Evolutionary conservation across 163 green algal genomes (phyloP), one percentile per base, ranked within the genome.

Genomic region (Trebouxia gelatinosa): DNA sequence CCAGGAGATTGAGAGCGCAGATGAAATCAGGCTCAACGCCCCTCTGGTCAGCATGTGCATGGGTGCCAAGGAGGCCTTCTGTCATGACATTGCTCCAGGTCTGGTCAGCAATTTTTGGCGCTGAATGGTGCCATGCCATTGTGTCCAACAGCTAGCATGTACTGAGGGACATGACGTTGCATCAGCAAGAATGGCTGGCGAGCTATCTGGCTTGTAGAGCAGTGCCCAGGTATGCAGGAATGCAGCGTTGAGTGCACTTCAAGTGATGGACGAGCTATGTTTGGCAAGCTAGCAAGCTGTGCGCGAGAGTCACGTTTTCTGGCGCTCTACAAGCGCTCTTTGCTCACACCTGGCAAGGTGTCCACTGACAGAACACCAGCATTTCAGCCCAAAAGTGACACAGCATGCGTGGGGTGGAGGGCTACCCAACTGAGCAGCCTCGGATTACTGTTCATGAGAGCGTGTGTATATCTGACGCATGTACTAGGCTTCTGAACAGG

Each of bases 1-100:
- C n/a, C 87, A 91, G 78, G 87, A 92, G 70, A 78, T 91, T 28
- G 87, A 94, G 80, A 84, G 92, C 54, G 81, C 87, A 2, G 87
- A 89, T 50, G 89, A 94, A 74, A 79, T 93, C 3, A 84, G 89
- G 2, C 83, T 94, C 0, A 82, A 50, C 51, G 58, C 85, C 48
- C 64, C 57, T 11, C 84, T 90, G 2, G 75, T 89, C 57, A 75
- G 48, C 26, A 76, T 71, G 37, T 91, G 87, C 85, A 84, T 87
- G 46, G 68, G 70, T 5, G 85, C 89, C 67, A 90, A 88, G 74
- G 62, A 79, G 35, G 80, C 81, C 34, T 88, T 90, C 67, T 82
- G 78, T 64, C 11, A 43, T 29, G 58, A 81, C 26, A 48, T 81
- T 23, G 70, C 80, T 29, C 66, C 74, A 58, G 81, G 81, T 85